These are phyloP conservation scores for Arthrobotrys pseudoclavata DNA, from an alignment of 2,329 filamentous ascomycete genomes.

Conservation along the genomic window DNA sequence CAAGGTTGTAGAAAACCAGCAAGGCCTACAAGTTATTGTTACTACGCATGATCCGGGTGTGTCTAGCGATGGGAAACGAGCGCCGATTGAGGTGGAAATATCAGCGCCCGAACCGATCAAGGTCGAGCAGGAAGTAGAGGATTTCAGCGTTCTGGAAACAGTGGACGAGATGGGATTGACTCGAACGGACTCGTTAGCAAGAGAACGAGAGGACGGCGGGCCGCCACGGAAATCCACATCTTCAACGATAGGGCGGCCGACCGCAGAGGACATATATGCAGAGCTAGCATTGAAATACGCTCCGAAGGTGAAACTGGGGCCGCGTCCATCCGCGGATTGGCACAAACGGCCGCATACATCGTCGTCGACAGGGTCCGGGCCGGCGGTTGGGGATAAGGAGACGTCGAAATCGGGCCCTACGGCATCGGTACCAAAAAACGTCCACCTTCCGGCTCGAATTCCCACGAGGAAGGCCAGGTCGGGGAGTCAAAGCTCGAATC, in stretches of 20 bases:
- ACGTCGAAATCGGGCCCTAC: conserved; percentile 75
- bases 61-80: conserved; percentile 60
- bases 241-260: conserved; percentile 67
- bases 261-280: conserved; percentile 68
- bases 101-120: conserved; percentile 56
- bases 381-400: conserved; percentile 56
- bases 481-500: conserved; percentile 66
- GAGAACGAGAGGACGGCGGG: conserved; percentile 39
- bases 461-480: conserved; percentile 71
- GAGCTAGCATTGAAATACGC: conserved; percentile 68
- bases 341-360: conserved; percentile 74
- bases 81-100: conserved; percentile 59
- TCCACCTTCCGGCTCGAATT: conserved; percentile 75
- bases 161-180: conserved; percentile 33
- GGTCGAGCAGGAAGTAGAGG: conserved; percentile 46
- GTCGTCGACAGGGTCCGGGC: conserved; percentile 66
- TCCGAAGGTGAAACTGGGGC: conserved; percentile 89
- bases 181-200: conserved; percentile 44
- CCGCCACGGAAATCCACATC: conserved; percentile 62
- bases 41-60: conserved; percentile 63
- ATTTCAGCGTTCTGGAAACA: conserved; percentile 46
- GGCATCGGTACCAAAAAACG: conserved; percentile 81
- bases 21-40: conserved; percentile 63
- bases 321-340: conserved; percentile 79
- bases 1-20: conserved; percentile 54